Evolutionary conservation across 768 basidiomycete species (phyloP).

Genomic region (Boletus huronensis): DNA sequence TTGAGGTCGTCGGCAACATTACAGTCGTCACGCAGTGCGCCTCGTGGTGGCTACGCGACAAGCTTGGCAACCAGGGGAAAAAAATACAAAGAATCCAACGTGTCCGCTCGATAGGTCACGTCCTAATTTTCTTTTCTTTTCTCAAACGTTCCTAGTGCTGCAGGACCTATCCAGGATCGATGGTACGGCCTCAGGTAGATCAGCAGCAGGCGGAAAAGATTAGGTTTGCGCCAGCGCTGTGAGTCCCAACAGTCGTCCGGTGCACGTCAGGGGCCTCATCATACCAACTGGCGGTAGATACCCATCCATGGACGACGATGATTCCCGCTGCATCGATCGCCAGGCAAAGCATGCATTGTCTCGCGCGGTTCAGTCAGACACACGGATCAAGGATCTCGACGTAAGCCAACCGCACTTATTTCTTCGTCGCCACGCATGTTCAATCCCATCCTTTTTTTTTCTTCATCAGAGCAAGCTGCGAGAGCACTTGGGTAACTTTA

Average conservation of each 20-base stretch:
- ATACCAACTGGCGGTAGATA: background rate
- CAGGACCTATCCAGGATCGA: background rate
- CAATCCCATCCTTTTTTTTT: background rate
- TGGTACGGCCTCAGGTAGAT: slow-evolving; percentile 1
- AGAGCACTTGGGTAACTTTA: slow-evolving; percentile 70
- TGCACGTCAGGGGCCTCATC: slow-evolving; percentile 13
- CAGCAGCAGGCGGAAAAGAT: background rate
- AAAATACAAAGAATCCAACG: background rate
- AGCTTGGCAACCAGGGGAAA: background rate
- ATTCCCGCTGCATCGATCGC: slow-evolving; percentile 35
- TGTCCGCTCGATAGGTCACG: background rate
- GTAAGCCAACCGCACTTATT: slow-evolving; percentile 26
- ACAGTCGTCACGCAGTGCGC: no score
- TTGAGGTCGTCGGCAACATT: background rate
- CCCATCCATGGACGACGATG: slow-evolving; percentile 7
- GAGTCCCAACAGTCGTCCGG: background rate
- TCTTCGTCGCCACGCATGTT: background rate
- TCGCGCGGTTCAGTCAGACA: slow-evolving; percentile 48
- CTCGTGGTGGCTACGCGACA: background rate
- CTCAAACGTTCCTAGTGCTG: background rate
- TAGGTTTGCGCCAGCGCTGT: slow-evolving; percentile 6
- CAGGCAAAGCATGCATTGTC: slow-evolving; percentile 45
- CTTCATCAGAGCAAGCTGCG: slow-evolving; percentile 54
- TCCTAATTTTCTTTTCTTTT: background rate
- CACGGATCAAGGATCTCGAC: slow-evolving; percentile 61